Evolutionary conservation across 179 eudicot genomes (phyloP).

Genomic region (Sideroxylon spinosum): DNA sequence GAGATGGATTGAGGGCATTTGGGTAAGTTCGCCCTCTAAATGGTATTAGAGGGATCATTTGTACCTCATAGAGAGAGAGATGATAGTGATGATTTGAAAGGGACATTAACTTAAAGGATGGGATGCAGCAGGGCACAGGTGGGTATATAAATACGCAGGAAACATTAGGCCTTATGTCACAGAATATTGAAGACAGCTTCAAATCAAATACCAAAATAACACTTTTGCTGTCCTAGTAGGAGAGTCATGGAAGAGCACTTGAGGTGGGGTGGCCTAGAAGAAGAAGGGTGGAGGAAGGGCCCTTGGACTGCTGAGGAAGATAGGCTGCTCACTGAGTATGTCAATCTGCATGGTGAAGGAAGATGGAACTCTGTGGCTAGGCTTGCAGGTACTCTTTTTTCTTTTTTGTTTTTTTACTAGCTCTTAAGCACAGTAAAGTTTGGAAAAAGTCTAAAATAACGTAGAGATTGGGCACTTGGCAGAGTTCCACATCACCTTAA

Average conservation of each 20-base stretch:
- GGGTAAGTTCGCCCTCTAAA: conserved; percentile 12
- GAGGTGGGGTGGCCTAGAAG: conserved; percentile 51
- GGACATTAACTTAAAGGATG: conserved; percentile 23
- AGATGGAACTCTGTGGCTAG: conserved; percentile 75
- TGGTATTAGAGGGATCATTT: neutral
- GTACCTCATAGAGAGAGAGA: neutral
- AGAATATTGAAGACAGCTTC: conserved; percentile 20
- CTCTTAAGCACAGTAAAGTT: too few relatives aligned
- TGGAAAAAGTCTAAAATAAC: too few relatives aligned
- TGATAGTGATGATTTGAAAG: conserved; percentile 20
- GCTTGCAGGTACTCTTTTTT: conserved; percentile 44
- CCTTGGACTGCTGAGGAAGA: conserved; percentile 92
- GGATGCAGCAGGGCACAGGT: conserved; percentile 11
- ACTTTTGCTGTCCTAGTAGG: conserved; percentile 13
- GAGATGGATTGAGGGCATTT: conserved; percentile 3
- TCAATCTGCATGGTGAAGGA: conserved; percentile 69
- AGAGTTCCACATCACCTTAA: too few relatives aligned
- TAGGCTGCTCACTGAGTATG: conserved; percentile 54
- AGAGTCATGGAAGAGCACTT: conserved; percentile 37
- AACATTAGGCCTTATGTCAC: conserved; percentile 24
- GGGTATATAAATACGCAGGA: conserved; percentile 40
- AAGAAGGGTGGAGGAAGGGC: conserved; percentile 72
- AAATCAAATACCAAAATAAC: conserved; percentile 1
- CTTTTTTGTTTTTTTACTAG: neutral
- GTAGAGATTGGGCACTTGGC: too few relatives aligned